phyloP scores from a whole-genome alignment of 495 filamentous ascomycete species.

The Xylaria palmicola region DNA sequence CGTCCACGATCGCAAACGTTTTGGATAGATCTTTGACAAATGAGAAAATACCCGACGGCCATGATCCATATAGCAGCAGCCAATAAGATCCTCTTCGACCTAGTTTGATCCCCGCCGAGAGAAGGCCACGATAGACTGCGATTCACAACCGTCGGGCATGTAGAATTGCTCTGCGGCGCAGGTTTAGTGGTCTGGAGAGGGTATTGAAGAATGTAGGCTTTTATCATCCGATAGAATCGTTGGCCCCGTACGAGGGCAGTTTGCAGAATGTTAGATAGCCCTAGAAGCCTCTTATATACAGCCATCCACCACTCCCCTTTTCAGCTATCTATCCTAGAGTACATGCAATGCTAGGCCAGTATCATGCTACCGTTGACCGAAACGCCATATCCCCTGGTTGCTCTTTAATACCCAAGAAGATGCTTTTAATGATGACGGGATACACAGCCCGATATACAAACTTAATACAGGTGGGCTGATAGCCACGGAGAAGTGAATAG shows the following conservation, averaged over 20 bases:
- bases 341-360: slow-evolving; percentile 14
- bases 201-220: neutral
- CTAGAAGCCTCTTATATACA: slow-evolving; percentile 13
- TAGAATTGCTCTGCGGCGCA: neutral
- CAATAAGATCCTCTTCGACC: slow-evolving; percentile 9
- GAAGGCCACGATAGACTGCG: neutral
- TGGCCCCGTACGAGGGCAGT: neutral
- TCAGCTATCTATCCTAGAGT: slow-evolving; percentile 8
- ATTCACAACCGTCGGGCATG: neutral
- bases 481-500: slow-evolving; percentile 7
- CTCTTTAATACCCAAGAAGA: neutral
- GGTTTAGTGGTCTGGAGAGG: neutral
- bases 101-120: neutral
- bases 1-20: slow-evolving; percentile 9
- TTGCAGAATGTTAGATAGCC: neutral
- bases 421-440: slow-evolving; percentile 8
- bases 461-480: slow-evolving; percentile 9
- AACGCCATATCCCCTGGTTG: neutral
- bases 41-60: slow-evolving; percentile 29
- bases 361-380: slow-evolving; percentile 11
- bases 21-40: slow-evolving; percentile 20
- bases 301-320: neutral
- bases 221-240: neutral
- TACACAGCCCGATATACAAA: slow-evolving; percentile 1
- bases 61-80: neutral